phyloP scores from a whole-genome alignment of 208 protist species.

The Hexamita inflata region DNA sequence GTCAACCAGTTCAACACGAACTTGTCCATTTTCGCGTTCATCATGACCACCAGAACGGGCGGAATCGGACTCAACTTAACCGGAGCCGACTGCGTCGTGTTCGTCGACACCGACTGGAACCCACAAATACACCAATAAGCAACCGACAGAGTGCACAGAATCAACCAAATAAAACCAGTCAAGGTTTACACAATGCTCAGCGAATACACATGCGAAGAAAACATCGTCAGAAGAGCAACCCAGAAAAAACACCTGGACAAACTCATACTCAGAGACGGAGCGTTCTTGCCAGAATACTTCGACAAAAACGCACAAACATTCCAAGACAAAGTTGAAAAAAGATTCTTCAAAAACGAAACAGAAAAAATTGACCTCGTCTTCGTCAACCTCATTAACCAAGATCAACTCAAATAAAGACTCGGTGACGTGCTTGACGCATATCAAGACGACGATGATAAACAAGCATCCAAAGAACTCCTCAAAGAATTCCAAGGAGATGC shows the following conservation, averaged over 20 bases:
- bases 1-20: constrained; percentile 51
- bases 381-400: too few relatives aligned
- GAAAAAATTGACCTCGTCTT: too few relatives aligned
- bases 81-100: constrained; percentile 93
- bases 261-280: background rate
- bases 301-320: too few relatives aligned
- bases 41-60: constrained; percentile 82
- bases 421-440: too few relatives aligned
- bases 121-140: constrained; percentile 63
- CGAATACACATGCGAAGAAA: constrained; percentile 58
- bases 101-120: constrained; percentile 98
- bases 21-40: constrained; percentile 73
- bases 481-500: too few relatives aligned
- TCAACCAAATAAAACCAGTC: constrained; percentile 51
- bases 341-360: too few relatives aligned
- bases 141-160: constrained; percentile 63
- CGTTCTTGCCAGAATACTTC: too few relatives aligned
- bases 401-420: too few relatives aligned
- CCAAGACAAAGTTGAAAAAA: too few relatives aligned
- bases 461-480: too few relatives aligned
- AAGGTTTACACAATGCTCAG: constrained; percentile 65
- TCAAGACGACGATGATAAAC: too few relatives aligned
- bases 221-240: constrained; percentile 61
- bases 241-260: constrained; percentile 9
- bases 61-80: constrained; percentile 92